A percentile compares a stretch with the other conserved stretches of the same genome.
phyloP scores from a whole-genome alignment of 2,329 filamentous ascomycete genomes.

The Canariomyces notabilis region DNA sequence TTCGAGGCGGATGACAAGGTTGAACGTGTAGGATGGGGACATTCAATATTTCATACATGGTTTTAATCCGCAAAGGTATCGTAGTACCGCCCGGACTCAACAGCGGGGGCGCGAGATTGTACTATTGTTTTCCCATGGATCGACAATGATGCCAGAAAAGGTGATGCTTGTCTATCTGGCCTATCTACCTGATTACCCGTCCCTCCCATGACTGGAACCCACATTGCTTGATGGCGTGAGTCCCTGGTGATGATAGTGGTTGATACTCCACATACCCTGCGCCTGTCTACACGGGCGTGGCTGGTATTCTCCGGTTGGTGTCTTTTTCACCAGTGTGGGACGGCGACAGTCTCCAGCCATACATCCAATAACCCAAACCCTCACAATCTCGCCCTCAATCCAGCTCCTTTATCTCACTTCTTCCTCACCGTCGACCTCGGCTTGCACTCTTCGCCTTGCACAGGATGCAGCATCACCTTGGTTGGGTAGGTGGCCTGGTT shows the following conservation, averaged over 20 bases:
- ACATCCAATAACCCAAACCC: neutral
- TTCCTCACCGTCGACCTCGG: slow-evolving; percentile 56
- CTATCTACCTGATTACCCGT: too few relatives aligned
- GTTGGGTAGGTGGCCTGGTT: slow-evolving; percentile 71
- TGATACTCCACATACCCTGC: too few relatives aligned
- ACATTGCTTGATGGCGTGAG: neutral
- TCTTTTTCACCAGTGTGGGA: slow-evolving; percentile 1
- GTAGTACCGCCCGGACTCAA: too few relatives aligned
- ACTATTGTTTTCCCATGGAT: neutral
- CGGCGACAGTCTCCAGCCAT: neutral
- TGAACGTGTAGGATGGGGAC: neutral
- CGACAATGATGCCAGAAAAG: too few relatives aligned
- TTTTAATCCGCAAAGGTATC: slow-evolving; percentile 4
- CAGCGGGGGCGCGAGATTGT: neutral
- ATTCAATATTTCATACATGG: neutral
- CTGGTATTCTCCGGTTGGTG: slow-evolving; percentile 3
- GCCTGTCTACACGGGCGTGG: neutral
- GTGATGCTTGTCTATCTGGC: too few relatives aligned
- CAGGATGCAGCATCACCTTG: slow-evolving; percentile 81
- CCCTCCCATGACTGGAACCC: too few relatives aligned
- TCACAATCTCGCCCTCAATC: neutral
- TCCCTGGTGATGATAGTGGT: too few relatives aligned
- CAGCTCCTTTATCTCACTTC: slow-evolving; percentile 39
- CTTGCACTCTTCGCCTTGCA: slow-evolving; percentile 59
- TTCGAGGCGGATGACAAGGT: neutral